Evolutionary conservation across 257 asterid species (phyloP), one percentile per base, ranked within the genome.

Genomic region (Solanum etuberosum): DNA sequence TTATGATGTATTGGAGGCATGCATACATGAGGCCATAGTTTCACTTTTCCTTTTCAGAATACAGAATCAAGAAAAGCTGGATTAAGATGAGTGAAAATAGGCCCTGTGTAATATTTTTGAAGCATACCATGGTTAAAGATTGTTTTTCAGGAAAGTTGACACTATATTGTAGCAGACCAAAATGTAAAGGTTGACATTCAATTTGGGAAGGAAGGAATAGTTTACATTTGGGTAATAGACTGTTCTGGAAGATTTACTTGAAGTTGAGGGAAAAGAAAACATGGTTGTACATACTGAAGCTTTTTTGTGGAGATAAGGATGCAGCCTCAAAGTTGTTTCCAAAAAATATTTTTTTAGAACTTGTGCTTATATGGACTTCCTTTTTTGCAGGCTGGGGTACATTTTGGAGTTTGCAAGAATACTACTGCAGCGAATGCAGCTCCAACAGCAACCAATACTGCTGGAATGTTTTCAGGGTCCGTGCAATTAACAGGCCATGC

Each of bases 401-500:
- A 93, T 71, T 94, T 90, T 63, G 98, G 99, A 87, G 93, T 92
- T 42, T 97, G 99, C 95, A 95, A 92, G 92, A 70, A 93, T 38
- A 68, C 89, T 88, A 82, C 93, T 25, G 84, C 90, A 15, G 85
- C 93, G 11, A 97, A 89, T 91, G 86, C 91, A 61, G 90, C 93
- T 87, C 91, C 96, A 51, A 80, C 93, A 11, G 40, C 89, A 87
- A 46, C 93, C 25, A 90, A 83, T 42, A 63, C 90, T 67, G 85
- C 93, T 35, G 99, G 99, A 85, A 97, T 96, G 92, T 94, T 97
- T 93, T 92, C 99, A 15, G 99, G 99, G 57, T 94, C 98, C 15
- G 99, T 95, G 89, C 98, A 97, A 89, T 87, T 97, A 87, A 89
- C 94, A 3, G 97, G 97, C 87, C 93, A 91, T 78, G 95, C 96